Evolutionary conservation across 768 basidiomycete genomes (phyloP), one percentile per base, ranked within the genome.

Genomic region (Vararia minispora): DNA sequence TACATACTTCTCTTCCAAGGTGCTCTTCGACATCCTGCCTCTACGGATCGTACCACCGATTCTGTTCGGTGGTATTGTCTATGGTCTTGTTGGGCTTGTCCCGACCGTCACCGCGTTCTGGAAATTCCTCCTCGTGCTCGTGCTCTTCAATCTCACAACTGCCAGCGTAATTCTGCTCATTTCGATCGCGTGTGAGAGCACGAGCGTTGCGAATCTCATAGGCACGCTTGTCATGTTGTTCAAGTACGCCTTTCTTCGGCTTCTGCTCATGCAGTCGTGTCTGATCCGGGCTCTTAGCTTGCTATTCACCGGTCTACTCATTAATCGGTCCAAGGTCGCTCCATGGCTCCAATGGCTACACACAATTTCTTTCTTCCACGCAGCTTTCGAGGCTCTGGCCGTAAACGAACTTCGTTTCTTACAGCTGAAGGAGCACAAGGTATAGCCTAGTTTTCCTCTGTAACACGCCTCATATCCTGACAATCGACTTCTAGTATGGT

Each of bases 181-280:
- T 25, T 92, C 89, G 17, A 87, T 98, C 41, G 77, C 86, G 1
- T 85, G 95, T 48, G 74, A 79, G 37, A 87, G 79, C 56, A 79
- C 77, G 24, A 80, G 87, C 38, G 78, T 99, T 21, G 94, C 92
- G 2, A 94, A 86, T 53, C 64, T 98, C 41, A 74, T 90, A n/a
- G 95, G 94, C 22, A 95, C 90, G 3, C 59, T 98, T 43, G 73
- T 95, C 49, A 97, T 99, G 94, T 68, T 99, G 37, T 97, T 92
- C 76, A 99, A 99, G 92, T 97, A 49, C 54, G 89, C 69, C 0
- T 14, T 41, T 20, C 38, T 43, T 37, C 39, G 33, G 29, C 13
- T 18, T 8, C 5, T 24, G n/a, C 2, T 2, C 11, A 24, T n/a
- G 7, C 32, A 2, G 7, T n/a, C 28, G 35, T 45, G 34, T 52